A percentile compares a stretch with the other conserved stretches of the same genome.
Evolutionary conservation across 2,329 filamentous ascomycete genomes (phyloP).

Genomic region (Aspergillus tamarii): DNA sequence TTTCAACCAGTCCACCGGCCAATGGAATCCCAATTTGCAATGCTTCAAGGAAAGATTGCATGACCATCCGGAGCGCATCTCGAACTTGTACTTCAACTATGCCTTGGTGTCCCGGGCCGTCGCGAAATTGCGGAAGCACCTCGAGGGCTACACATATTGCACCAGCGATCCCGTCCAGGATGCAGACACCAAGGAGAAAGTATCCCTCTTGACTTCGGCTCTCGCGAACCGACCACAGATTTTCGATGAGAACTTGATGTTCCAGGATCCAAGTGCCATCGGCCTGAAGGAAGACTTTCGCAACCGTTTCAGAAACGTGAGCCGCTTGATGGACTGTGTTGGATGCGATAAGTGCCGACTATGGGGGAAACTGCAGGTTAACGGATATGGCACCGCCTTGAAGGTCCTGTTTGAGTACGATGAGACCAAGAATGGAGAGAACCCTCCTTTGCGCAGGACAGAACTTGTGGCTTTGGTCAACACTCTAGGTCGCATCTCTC

Average conservation of each 20-base stretch:
- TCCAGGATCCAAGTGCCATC: slow-evolving; percentile 67
- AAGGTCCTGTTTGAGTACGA: slow-evolving; percentile 97
- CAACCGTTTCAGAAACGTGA: slow-evolving; percentile 95
- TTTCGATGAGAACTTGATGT: slow-evolving; percentile 96
- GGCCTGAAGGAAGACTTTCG: slow-evolving; percentile 95
- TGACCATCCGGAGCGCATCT: slow-evolving; percentile 83
- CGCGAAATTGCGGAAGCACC: slow-evolving; percentile 82
- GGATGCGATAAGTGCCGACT: slow-evolving; percentile 98
- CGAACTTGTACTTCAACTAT: slow-evolving; percentile 99
- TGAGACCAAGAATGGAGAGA: slow-evolving; percentile 62
- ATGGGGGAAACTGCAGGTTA: slow-evolving; percentile 96
- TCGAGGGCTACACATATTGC: slow-evolving; percentile 88
- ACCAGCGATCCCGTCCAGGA: slow-evolving; percentile 82
- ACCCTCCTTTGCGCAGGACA: slow-evolving; percentile 78
- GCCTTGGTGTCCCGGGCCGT: slow-evolving; percentile 90
- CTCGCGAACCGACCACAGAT: slow-evolving; percentile 72
- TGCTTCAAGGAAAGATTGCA: slow-evolving; percentile 91
- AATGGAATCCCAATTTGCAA: slow-evolving; percentile 86
- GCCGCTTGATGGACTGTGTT: slow-evolving; percentile 96
- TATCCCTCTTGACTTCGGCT: slow-evolving; percentile 72
- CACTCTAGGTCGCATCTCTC: slow-evolving; percentile 83
- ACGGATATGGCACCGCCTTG: slow-evolving; percentile 89
- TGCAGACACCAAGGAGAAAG: slow-evolving; percentile 74
- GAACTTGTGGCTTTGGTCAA: slow-evolving; percentile 95
- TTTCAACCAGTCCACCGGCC: slow-evolving; percentile 88